These are phyloP conservation scores for Rubus idaeus DNA, from an alignment of 306 rosid genomes.

Conservation along the genomic window DNA sequence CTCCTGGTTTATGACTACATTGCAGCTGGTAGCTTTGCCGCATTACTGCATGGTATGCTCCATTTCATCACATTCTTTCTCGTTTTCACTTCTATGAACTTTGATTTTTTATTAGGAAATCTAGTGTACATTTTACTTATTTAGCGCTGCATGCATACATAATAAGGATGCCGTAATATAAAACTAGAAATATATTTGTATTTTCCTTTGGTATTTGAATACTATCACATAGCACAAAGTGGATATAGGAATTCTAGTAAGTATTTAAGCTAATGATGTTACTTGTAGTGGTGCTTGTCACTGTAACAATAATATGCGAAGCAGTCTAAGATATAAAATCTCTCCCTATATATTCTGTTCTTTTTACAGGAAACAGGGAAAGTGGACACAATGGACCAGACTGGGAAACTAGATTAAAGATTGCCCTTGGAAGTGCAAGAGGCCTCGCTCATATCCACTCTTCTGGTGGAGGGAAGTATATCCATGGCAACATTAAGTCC, in stretches of 20 bases:
- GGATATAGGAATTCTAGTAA: too few species aligned
- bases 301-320: neutral
- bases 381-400: slow-evolving; percentile 57
- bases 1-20: slow-evolving; percentile 64
- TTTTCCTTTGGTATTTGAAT: neutral
- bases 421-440: slow-evolving; percentile 72
- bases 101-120: neutral
- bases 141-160: neutral
- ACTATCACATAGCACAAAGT: neutral
- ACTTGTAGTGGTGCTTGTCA: neutral
- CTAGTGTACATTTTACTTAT: neutral
- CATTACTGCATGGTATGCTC: slow-evolving; percentile 65
- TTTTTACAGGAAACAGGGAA: slow-evolving; percentile 64
- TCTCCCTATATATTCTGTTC: neutral
- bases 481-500: slow-evolving; percentile 91
- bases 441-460: slow-evolving; percentile 85
- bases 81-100: neutral
- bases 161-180: neutral
- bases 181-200: too few species aligned
- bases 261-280: neutral
- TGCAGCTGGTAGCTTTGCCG: slow-evolving; percentile 51
- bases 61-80: neutral
- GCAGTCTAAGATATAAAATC: neutral
- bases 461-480: slow-evolving; percentile 58
- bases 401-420: slow-evolving; percentile 81